Conservation (phyloP, 257 asterid genomes). For the Catharanthus roseus region DNA sequence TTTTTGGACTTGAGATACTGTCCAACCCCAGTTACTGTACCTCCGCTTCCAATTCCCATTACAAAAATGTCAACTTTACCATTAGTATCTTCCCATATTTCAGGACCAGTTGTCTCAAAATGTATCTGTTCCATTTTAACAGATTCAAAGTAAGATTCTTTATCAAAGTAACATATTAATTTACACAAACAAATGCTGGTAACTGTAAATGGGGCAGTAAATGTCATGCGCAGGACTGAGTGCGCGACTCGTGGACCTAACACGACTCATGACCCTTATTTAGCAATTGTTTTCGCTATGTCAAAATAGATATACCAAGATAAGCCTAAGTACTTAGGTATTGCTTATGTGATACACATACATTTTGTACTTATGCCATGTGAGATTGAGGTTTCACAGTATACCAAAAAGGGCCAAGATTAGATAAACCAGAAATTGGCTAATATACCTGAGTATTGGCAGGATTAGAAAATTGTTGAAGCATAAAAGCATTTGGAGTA, state of each 20-base stretch:
- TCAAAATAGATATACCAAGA: too few relatives aligned
- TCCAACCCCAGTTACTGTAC: slow-evolving; percentile 96
- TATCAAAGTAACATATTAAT: background rate
- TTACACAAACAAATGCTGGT: background rate
- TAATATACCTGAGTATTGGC: slow-evolving; percentile 69
- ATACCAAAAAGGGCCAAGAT: background rate
- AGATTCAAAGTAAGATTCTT: background rate
- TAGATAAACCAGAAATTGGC: background rate
- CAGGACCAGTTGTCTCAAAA: slow-evolving; percentile 98
- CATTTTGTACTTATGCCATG: too few relatives aligned
- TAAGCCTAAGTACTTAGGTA: too few relatives aligned
- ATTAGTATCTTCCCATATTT: slow-evolving; percentile 92
- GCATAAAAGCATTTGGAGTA: slow-evolving; percentile 81
- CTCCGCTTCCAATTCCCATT: slow-evolving; percentile 99
- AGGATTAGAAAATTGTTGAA: slow-evolving; percentile 91
- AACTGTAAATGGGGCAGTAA: too few relatives aligned
- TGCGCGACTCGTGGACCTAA: too few relatives aligned
- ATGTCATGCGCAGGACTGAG: too few relatives aligned
- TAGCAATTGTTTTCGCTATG: too few relatives aligned
- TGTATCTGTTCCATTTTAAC: slow-evolving; percentile 44
- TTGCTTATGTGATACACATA: too few relatives aligned
- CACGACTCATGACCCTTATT: too few relatives aligned
- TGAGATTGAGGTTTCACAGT: too few relatives aligned
- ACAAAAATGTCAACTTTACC: slow-evolving; percentile 89
- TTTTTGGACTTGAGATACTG: slow-evolving; percentile 76